Evolutionary conservation across 2,329 filamentous ascomycete species (phyloP).

Genomic region (Cadophora luteo-olivacea): DNA sequence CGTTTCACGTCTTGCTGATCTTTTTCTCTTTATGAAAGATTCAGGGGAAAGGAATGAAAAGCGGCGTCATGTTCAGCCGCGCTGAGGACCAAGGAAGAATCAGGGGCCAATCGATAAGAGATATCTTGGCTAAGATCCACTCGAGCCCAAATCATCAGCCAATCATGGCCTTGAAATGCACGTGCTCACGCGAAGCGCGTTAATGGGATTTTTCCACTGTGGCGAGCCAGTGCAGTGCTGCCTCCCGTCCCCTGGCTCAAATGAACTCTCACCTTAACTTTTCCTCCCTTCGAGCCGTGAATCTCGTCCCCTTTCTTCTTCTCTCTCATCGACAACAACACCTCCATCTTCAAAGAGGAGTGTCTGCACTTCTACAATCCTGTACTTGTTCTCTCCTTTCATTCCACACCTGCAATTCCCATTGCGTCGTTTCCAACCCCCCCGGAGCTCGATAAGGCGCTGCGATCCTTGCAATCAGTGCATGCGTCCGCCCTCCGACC

Average conservation of each 20-base stretch:
- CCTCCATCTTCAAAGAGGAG: neutral
- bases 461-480: slow-evolving; percentile 9
- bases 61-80: neutral
- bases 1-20: neutral
- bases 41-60: neutral
- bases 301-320: neutral
- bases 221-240: neutral
- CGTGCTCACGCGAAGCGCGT: slow-evolving; percentile 15
- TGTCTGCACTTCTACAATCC: neutral
- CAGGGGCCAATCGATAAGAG: neutral
- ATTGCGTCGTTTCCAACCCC: neutral
- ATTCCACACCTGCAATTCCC: neutral
- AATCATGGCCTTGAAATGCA: neutral
- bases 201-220: slow-evolving; percentile 5
- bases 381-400: neutral
- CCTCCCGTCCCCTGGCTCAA: neutral
- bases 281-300: neutral
- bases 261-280: neutral
- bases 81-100: neutral
- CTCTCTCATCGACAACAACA: neutral
- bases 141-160: neutral
- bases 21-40: neutral
- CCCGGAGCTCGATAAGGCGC: neutral
- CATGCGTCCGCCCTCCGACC: neutral
- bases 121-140: neutral